Percentiles rank a stretch among this genome's conserved stretches.
Conservation (phyloP, 768 basidiomycete species). For the Psilocybe tampanensis region DNA sequence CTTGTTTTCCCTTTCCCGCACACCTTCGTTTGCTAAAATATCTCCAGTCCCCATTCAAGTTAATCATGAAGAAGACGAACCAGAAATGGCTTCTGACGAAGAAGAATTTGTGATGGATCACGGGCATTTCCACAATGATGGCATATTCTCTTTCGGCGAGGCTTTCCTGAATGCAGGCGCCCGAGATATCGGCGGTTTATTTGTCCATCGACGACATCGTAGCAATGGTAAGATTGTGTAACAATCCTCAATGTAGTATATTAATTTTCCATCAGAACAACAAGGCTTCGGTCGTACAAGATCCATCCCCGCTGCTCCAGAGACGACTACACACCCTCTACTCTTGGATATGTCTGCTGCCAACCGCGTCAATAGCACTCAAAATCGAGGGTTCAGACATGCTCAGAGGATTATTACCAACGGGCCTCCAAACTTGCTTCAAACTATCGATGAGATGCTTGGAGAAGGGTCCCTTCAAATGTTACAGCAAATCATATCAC, state of each 20-base stretch:
- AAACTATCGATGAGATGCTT: slow-evolving; percentile 81
- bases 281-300: slow-evolving; percentile 68
- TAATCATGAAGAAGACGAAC: slow-evolving; percentile 64
- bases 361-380: slow-evolving; percentile 44
- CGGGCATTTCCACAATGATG: slow-evolving; percentile 42
- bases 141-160: slow-evolving; percentile 58
- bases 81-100: slow-evolving; percentile 65
- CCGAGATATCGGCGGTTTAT: slow-evolving; percentile 48
- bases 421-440: slow-evolving; percentile 60
- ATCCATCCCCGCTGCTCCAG: slow-evolving; percentile 51
- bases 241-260: neutral
- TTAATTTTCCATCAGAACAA: slow-evolving; percentile 43
- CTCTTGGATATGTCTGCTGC: slow-evolving; percentile 64
- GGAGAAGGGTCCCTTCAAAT: slow-evolving; percentile 82
- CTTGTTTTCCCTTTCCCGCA: slow-evolving; percentile 3
- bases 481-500: slow-evolving; percentile 79
- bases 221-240: slow-evolving; percentile 38
- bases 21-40: too few species aligned
- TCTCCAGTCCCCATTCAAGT: slow-evolving; percentile 50
- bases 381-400: slow-evolving; percentile 54
- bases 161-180: slow-evolving; percentile 49
- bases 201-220: slow-evolving; percentile 58
- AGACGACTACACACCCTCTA: slow-evolving; percentile 81
- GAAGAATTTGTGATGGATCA: slow-evolving; percentile 55
- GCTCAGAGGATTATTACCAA: slow-evolving; percentile 56